Base-by-base conservation (phyloP, 192 early-diverging fungal genomes). In the Pilobolus umbonatus region DNA sequence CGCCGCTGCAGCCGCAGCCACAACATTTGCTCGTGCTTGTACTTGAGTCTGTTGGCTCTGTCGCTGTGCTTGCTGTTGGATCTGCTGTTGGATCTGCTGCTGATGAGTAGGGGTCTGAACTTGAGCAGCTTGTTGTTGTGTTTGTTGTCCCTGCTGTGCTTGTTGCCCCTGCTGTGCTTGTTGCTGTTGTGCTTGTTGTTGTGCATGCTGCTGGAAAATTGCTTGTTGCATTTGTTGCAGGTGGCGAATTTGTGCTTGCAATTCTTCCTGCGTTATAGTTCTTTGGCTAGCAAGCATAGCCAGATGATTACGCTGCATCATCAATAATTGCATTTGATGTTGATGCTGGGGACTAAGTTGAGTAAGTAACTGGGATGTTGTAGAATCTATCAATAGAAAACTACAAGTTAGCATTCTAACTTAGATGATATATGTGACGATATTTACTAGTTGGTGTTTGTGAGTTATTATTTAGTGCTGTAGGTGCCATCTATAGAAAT, bases 291-390 rank as follows among this genome's bases (percentile, higher is more conserved):
- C 34, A 34, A 54, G 31, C 7, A 32, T 31, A 15, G 11, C 21
- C 31, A 54, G 24, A 15, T 54, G 34, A 34, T 54, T 54, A 54
- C 52, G 52, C 7, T 35, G 52, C 14, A 34, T 35, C 19, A 54
- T 54, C 17, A 54, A 22, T 25, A n/a, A 1, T 15, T 22, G 12
- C 52, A 54, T 54, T 14, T 54, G 34, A 4, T 54, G 34, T 38
- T 54, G 52, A 22, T 54, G 52, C 8, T 54, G 52, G 24, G 38
- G 55, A 32, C 43, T 57, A 21, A 57, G 19, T 29, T 57, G 55
- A 28, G 42, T 29, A 21, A 44, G n/a, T 17, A 43, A 32, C 8
- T 40, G 29, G 5, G 55, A 14, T 1, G 39, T 17, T 3, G 39
- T 42, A 4, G 14, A 12, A 38, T 38, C 36, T 38, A 2, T 14